Percentiles rank a stretch among this genome's conserved stretches.
phyloP scores from a whole-genome alignment of 106 monocot genomes.

The Acanthochlamys bracteata region DNA sequence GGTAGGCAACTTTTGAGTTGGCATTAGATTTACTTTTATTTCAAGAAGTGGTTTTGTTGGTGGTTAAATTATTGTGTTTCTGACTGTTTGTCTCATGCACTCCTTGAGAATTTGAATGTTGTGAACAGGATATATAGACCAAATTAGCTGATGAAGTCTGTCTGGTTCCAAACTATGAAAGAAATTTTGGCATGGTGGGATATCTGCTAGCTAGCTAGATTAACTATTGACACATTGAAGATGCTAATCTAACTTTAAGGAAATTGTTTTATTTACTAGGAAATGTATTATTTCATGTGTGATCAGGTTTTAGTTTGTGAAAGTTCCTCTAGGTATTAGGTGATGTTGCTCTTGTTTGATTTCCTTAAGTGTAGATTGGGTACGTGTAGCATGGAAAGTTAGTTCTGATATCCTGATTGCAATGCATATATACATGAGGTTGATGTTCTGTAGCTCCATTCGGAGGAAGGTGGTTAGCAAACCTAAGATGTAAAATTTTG shows the following conservation, averaged over 20 bases:
- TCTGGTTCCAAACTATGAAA: neutral
- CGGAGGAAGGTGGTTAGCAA: too few species aligned
- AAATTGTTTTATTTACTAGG: neutral
- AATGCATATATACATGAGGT: too few species aligned
- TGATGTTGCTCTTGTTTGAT: neutral
- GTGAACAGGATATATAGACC: neutral
- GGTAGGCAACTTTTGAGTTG: neutral
- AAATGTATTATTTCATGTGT: conserved; percentile 7
- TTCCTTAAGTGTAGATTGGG: neutral
- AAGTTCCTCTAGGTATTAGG: neutral
- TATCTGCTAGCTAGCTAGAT: neutral
- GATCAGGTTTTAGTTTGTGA: neutral
- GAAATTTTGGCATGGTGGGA: neutral
- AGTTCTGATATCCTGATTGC: too few species aligned
- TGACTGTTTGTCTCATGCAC: neutral
- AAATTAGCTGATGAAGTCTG: too few species aligned
- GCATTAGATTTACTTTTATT: neutral
- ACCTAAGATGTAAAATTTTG: too few species aligned
- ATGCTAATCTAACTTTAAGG: neutral
- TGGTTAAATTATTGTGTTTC: neutral
- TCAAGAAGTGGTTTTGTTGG: neutral
- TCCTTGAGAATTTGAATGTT: neutral
- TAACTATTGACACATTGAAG: neutral
- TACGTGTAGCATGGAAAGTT: too few species aligned
- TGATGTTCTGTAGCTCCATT: too few species aligned